phyloP scores from a whole-genome alignment of 495 filamentous ascomycete species.

The Sordaria brevicollis region DNA sequence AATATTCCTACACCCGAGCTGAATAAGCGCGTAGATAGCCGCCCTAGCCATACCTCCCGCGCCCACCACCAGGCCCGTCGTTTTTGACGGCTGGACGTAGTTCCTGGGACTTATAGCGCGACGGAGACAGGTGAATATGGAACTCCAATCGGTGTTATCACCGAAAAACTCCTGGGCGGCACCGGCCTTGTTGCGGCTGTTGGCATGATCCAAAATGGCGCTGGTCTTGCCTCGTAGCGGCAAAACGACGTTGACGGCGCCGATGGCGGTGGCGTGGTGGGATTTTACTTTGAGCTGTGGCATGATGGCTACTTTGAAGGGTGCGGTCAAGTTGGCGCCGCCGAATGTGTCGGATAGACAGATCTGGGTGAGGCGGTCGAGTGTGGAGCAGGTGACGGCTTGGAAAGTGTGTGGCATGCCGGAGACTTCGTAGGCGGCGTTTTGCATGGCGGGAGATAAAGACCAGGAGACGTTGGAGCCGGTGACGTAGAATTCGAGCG shows the following conservation, averaged over 20 bases:
- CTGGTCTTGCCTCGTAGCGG: constrained; percentile 52
- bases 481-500: constrained; percentile 64
- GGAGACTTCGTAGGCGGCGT: constrained; percentile 58
- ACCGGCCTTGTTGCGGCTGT: constrained; percentile 56
- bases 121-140: constrained; percentile 55
- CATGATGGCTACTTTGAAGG: constrained; percentile 67
- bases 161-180: constrained; percentile 60
- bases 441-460: constrained; percentile 71
- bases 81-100: constrained; percentile 54
- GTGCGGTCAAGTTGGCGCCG: constrained; percentile 61
- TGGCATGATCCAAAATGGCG: constrained; percentile 54
- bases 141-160: constrained; percentile 80
- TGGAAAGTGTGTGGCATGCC: constrained; percentile 66
- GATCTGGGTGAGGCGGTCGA: constrained; percentile 54
- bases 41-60: constrained; percentile 77
- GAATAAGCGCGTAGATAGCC: constrained; percentile 69
- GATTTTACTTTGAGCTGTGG: constrained; percentile 57
- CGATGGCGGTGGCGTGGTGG: constrained; percentile 68
- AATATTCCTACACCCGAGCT: constrained; percentile 68
- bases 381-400: constrained; percentile 50
- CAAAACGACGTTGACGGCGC: constrained; percentile 74
- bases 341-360: constrained; percentile 58
- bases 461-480: constrained; percentile 67
- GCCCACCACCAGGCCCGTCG: constrained; percentile 63
- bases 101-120: constrained; percentile 73